Evolutionary conservation across 768 basidiomycete genomes (phyloP), one percentile per base, ranked within the genome.

Genomic region (Tricholoma matsutake): DNA sequence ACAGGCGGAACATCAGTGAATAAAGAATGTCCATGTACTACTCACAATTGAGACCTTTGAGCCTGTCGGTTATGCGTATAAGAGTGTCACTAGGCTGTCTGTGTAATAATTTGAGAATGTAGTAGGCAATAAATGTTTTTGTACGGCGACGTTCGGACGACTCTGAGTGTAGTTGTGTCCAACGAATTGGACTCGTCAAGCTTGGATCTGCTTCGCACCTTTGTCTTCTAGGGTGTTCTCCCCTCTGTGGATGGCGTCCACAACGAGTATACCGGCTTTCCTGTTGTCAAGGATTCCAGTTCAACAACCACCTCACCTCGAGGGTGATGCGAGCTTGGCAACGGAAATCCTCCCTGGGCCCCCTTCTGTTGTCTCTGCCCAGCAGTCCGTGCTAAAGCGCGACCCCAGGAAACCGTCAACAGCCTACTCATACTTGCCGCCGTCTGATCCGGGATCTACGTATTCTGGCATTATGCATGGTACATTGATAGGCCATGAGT

Each of bases 311-410:
- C 77, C 87, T 67, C 89, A 92, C 75, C 84, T 92, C 59, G 91
- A 92, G 73, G 87, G 90, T 66, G 91, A 94, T 80, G 77, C 88
- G 59, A 81, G 83, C 64, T 82, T 93, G 68, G 92, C 93, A 63
- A 94, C 92, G 62, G 92, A 94, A 82, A 89, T 94, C 78, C 83
- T 94, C 68, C 92, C 92, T 70, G 92, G 91, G 25, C 92, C 92
- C 61, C 92, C 92, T 56, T 85, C 91, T 65, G 74, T 92, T 63
- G 78, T 81, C 65, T 85, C 88, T 67, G 76, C 86, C 61, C 88
- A 87, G 75, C 89, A 90, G 76, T 77, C 83, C 68, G 79, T 83
- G 58, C 81, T 86, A 70, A 90, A 88, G 78, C 86, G 89, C 71
- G 91, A 94, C 79, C 86, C 86, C 69, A 91, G 83, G 79, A 92